Conservation (phyloP, 164 flowering plant genomes). For the Malania oleifera region DNA sequence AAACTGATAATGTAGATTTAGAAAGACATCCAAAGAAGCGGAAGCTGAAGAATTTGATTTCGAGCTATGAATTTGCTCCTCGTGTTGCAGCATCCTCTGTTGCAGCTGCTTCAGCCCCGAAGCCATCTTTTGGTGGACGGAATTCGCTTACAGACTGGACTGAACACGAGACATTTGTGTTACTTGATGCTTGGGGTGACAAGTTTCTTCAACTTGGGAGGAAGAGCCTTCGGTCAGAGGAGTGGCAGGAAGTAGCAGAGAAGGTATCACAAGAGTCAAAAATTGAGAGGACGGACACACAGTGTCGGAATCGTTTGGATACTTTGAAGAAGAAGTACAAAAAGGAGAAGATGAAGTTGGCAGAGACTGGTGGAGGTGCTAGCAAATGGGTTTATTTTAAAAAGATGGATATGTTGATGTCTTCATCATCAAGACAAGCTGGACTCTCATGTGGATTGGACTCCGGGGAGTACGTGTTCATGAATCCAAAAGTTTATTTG, state of each 20-base stretch:
- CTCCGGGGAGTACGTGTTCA: conserved; percentile 37
- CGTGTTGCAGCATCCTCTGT: conserved; percentile 30
- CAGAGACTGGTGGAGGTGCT: conserved; percentile 10
- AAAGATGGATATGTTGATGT: conserved; percentile 37
- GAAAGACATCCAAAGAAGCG: conserved; percentile 34
- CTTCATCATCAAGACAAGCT: conserved; percentile 20
- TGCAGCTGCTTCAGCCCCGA: conserved; percentile 18
- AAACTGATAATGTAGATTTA: conserved; percentile 19
- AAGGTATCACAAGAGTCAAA: conserved; percentile 32
- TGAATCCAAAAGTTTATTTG: conserved; percentile 30
- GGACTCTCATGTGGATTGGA: conserved; percentile 36
- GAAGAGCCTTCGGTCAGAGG: conserved; percentile 40
- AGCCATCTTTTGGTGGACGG: conserved; percentile 37
- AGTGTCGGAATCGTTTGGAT: conserved; percentile 43
- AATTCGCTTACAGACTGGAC: conserved; percentile 39
- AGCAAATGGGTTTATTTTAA: conserved; percentile 39
- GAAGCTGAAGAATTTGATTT: conserved; percentile 31
- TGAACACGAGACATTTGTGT: conserved; percentile 36
- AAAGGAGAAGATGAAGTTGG: conserved; percentile 31
- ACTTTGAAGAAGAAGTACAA: conserved; percentile 45
- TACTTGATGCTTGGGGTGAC: conserved; percentile 49
- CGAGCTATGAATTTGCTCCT: conserved; percentile 42
- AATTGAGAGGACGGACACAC: conserved; percentile 37
- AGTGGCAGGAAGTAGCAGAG: conserved; percentile 48
- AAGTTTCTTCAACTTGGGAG: conserved; percentile 37